Evolutionary conservation across 352 stramenopile species (phyloP), one percentile per base, ranked within the genome.

Genomic region (Phytophthora sojae): DNA sequence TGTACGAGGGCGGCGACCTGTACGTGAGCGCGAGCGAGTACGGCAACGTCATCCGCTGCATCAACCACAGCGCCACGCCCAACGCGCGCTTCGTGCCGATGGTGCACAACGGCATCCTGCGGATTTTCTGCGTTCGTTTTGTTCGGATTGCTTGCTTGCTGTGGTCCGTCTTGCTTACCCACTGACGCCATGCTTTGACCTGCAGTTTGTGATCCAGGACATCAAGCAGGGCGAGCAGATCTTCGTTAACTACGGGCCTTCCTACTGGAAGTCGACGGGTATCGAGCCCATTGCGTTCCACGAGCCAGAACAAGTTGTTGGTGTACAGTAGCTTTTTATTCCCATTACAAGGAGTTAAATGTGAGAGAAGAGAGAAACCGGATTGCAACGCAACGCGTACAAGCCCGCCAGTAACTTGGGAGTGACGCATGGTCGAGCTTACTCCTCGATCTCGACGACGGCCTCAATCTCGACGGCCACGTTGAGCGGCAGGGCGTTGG

Each of bases 381-480:
- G 29, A 32, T 32, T 32, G 29, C 29, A 32, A 32, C 29, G 29
- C 29, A 32, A 32, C 4, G 29, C 29, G 26, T 32, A 32, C 29
- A 32, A 32, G 29, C 29, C 29, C 9, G 29, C 29, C 5, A 32
- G 6, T 6, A 72, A 57, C 42, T 15, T 30, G 57, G 58, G 61
- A 53, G 30, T 49, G 26, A 44, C 32, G n/a, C 29, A 17, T 23
- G 61, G 23, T 17, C 11, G 23, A 42, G 12, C 23, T 72, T 86
- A 91, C 54, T 97, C 81, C 59, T 98, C 88, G 47, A 99, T 78
- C 83, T 99, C 95, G 17, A 99, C 89, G 65, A 99, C 93, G 62
- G 95, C 92, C 82, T 99, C 97, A 35, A 99, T 92, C 86, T 99
- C 97, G 6, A 99, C 97, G 45, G 95, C 90, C 51, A 99, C 94